Evolutionary conservation across 208 protist species (phyloP).

Genomic region (Leishmania tropica): DNA sequence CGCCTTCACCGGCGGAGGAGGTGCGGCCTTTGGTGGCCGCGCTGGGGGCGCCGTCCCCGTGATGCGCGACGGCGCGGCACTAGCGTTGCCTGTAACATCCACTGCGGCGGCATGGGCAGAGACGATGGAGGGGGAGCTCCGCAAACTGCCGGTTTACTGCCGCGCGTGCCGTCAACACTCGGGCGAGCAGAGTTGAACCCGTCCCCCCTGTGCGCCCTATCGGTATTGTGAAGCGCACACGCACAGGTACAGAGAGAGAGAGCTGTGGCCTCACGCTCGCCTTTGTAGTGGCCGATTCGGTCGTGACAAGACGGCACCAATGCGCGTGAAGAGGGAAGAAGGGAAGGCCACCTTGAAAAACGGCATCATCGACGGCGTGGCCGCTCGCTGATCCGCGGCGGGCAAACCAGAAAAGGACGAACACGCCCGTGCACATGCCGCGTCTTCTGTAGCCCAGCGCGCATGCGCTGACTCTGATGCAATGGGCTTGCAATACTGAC

Average conservation of each 20-base stretch:
- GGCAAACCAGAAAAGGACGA: neutral
- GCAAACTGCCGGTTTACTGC: constrained; percentile 25
- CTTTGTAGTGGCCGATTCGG: neutral
- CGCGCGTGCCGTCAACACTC: constrained; percentile 20
- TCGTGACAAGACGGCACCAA: neutral
- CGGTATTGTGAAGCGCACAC: neutral
- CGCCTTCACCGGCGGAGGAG: neutral
- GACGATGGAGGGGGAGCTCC: constrained; percentile 15
- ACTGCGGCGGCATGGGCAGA: neutral
- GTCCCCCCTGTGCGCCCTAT: neutral
- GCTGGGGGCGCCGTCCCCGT: neutral
- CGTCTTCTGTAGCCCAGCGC: neutral
- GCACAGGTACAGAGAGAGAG: neutral
- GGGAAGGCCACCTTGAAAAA: neutral
- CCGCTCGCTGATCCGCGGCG: neutral
- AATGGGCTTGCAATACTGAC: neutral
- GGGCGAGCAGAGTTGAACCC: constrained; percentile 14
- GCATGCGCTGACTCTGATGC: neutral
- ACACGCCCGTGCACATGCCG: neutral
- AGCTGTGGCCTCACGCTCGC: neutral
- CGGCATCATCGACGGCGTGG: neutral
- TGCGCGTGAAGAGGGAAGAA: neutral
- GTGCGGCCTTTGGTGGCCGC: neutral
- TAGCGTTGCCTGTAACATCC: neutral
- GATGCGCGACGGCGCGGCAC: neutral